Conservation (phyloP, 768 basidiomycete species). For the Tubosaeta sp. region DNA sequence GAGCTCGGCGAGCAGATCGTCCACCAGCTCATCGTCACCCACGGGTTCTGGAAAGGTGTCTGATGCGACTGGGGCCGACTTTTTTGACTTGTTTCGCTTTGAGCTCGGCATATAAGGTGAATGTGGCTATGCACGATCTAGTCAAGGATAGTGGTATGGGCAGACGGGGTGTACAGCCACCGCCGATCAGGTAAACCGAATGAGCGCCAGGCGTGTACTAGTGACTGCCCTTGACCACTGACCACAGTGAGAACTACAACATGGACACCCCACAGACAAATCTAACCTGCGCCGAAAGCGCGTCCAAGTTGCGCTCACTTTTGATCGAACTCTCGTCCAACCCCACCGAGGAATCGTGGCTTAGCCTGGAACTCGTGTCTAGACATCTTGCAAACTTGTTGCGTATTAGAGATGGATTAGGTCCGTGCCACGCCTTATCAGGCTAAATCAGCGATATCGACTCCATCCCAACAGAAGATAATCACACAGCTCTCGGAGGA, state of each 20-base stretch:
- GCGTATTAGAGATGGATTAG: conserved; percentile 49
- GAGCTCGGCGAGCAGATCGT: conserved; percentile 74
- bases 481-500: conserved; percentile 64
- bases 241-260: background rate
- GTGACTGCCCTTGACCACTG: background rate
- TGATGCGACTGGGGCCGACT: conserved; percentile 31
- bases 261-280: conserved; percentile 18
- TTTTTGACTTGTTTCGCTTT: conserved; percentile 58
- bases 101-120: conserved; percentile 18
- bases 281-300: conserved; percentile 26
- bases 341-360: conserved; percentile 41
- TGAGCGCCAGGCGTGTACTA: background rate
- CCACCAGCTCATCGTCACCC: conserved; percentile 56
- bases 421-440: conserved; percentile 30
- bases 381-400: conserved; percentile 60
- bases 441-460: conserved; percentile 9
- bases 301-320: conserved; percentile 31
- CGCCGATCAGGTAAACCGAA: conserved; percentile 5
- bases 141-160: background rate
- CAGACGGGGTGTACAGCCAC: background rate
- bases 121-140: conserved; percentile 11
- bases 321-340: conserved; percentile 31
- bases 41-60: conserved; percentile 25
- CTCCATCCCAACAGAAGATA: conserved; percentile 48
- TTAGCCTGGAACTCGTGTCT: conserved; percentile 45